Conservation (phyloP, 1,139 yeast species). For the Arxiozyma bovina region DNA sequence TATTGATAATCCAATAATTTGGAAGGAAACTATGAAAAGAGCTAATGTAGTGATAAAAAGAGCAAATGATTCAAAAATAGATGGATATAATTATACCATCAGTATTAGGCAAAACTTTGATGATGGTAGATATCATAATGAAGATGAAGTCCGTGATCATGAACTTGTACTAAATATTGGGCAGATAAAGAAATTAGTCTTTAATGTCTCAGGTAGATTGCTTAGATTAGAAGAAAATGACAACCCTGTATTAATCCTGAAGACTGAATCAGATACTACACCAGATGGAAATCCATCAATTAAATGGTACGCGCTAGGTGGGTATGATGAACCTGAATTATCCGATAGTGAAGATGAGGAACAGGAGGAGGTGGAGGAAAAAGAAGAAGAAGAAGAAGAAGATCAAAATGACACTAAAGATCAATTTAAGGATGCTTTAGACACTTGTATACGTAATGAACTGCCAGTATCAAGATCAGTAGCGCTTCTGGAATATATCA, state of each 20-base stretch:
- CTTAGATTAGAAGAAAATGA: conserved; percentile 56
- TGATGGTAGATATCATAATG: conserved; percentile 67
- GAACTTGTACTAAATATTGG: conserved; percentile 35
- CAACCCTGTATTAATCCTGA: conserved; percentile 63
- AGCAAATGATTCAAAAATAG: not conserved
- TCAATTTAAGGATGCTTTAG: conserved; percentile 12
- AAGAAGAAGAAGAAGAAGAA: conserved; percentile 17
- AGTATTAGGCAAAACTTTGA: conserved; percentile 51
- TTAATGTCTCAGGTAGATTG: conserved; percentile 64
- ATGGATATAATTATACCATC: conserved; percentile 34
- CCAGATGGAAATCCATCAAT: conserved; percentile 6
- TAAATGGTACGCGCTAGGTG: conserved; percentile 32
- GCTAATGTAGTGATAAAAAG: conserved; percentile 41
- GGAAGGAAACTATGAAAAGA: conserved; percentile 70
- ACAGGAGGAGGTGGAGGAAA: conserved; percentile 21
- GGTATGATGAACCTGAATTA: conserved; percentile 25
- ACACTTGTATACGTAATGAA: conserved; percentile 3
- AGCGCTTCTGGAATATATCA: conserved; percentile 56
- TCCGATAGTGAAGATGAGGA: conserved; percentile 11
- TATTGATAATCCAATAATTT: conserved; percentile 36
- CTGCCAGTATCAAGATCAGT: conserved; percentile 29
- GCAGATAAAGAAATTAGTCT: conserved; percentile 48
- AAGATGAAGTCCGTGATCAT: conserved; percentile 31
- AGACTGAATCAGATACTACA: conserved; percentile 17
- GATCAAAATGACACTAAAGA: conserved; percentile 12